Percentiles rank a stretch among this genome's conserved stretches.
Conservation (phyloP, 1,139 yeast species). For the Chernovozyma aurita region DNA sequence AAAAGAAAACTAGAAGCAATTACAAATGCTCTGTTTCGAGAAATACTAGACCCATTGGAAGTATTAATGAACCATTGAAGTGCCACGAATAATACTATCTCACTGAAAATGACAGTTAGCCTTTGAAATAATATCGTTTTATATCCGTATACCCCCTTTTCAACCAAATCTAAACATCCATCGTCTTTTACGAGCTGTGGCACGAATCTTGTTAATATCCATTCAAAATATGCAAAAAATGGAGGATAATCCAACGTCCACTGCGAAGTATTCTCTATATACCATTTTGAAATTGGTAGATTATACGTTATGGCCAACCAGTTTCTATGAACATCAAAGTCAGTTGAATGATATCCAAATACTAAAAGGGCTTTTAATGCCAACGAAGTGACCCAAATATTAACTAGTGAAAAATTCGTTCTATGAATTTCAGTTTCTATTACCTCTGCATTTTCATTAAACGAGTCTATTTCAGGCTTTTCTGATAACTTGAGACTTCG, state of each 20-base stretch:
- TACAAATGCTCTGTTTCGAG: constrained; percentile 52
- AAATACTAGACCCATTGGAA: constrained; percentile 28
- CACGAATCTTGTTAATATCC: constrained; percentile 66
- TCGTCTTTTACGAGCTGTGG: constrained; percentile 62
- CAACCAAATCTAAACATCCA: constrained; percentile 73
- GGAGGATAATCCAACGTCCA: constrained; percentile 99
- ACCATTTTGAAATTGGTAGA: constrained; percentile 82
- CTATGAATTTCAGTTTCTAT: no score
- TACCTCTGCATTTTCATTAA: no score
- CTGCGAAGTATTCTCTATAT: constrained; percentile 73
- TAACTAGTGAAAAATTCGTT: constrained; percentile 20
- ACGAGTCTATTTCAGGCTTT: no score
- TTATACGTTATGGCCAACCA: constrained; percentile 89
- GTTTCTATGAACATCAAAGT: constrained; percentile 94
- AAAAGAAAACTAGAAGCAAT: constrained; percentile 78
- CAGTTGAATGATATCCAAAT: constrained; percentile 71
- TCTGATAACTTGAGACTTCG: no score
- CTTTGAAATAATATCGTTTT: constrained; percentile 84
- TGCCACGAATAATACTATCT: constrained; percentile 63
- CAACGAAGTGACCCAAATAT: constrained; percentile 37
- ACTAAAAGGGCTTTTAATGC: constrained; percentile 35
- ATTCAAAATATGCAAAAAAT: constrained; percentile 92
- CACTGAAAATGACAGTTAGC: constrained; percentile 72
- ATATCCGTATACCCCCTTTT: constrained; percentile 62
- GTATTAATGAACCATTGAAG: constrained; percentile 68